phyloP scores from a whole-genome alignment of 495 filamentous ascomycete species.

The Zalerion maritima region DNA sequence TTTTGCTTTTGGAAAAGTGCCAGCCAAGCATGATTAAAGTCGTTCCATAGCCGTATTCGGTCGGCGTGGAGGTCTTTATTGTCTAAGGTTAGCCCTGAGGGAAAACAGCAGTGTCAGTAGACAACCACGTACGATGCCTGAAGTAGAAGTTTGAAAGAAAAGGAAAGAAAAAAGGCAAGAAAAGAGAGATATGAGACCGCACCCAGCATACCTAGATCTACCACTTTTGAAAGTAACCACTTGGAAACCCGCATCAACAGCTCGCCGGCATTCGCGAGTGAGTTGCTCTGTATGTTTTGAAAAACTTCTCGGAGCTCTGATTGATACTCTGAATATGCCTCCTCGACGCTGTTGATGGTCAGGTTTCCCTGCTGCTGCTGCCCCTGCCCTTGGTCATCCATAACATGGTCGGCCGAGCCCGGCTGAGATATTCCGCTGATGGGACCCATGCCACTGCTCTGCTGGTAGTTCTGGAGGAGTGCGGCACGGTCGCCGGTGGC shows the following conservation, averaged over 20 bases:
- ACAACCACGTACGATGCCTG: slow-evolving; percentile 6
- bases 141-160: slow-evolving; percentile 6
- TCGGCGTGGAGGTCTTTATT: slow-evolving; percentile 54
- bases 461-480: slow-evolving; percentile 28
- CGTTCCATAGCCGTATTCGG: slow-evolving; percentile 72
- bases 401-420: slow-evolving; percentile 13
- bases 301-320: slow-evolving; percentile 58
- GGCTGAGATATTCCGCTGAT: slow-evolving; percentile 28
- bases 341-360: slow-evolving; percentile 31
- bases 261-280: slow-evolving; percentile 55
- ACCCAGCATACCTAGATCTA: slow-evolving; percentile 59
- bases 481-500: slow-evolving; percentile 17
- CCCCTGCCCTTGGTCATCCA: slow-evolving; percentile 13
- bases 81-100: slow-evolving; percentile 41
- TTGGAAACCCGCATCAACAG: slow-evolving; percentile 66
- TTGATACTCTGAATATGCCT: slow-evolving; percentile 64
- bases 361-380: slow-evolving; percentile 17
- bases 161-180: slow-evolving; percentile 6
- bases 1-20: slow-evolving; percentile 75
- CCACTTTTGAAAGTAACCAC: slow-evolving; percentile 72
- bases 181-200: slow-evolving; percentile 11
- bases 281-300: slow-evolving; percentile 56
- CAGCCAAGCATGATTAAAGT: slow-evolving; percentile 94
- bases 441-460: slow-evolving; percentile 21
- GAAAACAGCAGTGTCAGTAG: slow-evolving; percentile 8